Evolutionary conservation across 352 stramenopile species (phyloP).

Genomic region (Pythium vanterpoolii): DNA sequence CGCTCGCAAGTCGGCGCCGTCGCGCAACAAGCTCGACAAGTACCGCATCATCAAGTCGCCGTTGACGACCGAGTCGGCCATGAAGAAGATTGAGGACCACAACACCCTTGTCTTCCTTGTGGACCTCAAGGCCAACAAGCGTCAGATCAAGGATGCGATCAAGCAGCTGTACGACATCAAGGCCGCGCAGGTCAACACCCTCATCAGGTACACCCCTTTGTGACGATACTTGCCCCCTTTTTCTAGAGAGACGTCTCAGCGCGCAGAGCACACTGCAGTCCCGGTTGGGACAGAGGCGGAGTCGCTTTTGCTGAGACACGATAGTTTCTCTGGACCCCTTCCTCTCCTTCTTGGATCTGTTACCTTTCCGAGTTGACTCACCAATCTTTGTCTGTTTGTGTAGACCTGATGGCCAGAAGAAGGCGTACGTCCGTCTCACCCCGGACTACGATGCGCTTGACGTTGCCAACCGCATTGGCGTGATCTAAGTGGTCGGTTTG

Average conservation of each 20-base stretch:
- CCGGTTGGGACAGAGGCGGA: constrained; percentile 24
- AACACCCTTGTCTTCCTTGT: constrained; percentile 99
- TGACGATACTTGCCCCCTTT: constrained; percentile 50
- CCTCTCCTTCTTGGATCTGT: not conserved
- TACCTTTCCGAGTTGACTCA: constrained; percentile 18
- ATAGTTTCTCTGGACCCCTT: constrained; percentile 11
- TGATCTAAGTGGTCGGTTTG: constrained; percentile 97
- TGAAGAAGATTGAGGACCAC: constrained; percentile 99
- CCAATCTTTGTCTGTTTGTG: constrained; percentile 27
- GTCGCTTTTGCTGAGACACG: constrained; percentile 15
- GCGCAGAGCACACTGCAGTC: constrained; percentile 12
- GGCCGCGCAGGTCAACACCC: constrained; percentile 99
- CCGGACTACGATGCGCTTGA: constrained; percentile 99
- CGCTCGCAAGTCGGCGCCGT: constrained; percentile 90
- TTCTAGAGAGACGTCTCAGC: constrained; percentile 14
- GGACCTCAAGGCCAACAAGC: constrained; percentile 99
- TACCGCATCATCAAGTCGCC: constrained; percentile 99
- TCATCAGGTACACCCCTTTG: constrained; percentile 96
- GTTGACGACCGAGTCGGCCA: constrained; percentile 99
- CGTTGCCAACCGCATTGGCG: constrained; percentile 99
- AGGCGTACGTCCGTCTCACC: constrained; percentile 99
- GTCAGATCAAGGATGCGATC: constrained; percentile 99
- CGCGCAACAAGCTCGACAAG: constrained; percentile 97
- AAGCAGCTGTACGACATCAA: constrained; percentile 99
- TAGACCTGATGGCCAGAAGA: constrained; percentile 99